These are phyloP conservation scores for Starmerella kuoi DNA, from an alignment of 805 yeast genomes.

Conservation along the genomic window DNA sequence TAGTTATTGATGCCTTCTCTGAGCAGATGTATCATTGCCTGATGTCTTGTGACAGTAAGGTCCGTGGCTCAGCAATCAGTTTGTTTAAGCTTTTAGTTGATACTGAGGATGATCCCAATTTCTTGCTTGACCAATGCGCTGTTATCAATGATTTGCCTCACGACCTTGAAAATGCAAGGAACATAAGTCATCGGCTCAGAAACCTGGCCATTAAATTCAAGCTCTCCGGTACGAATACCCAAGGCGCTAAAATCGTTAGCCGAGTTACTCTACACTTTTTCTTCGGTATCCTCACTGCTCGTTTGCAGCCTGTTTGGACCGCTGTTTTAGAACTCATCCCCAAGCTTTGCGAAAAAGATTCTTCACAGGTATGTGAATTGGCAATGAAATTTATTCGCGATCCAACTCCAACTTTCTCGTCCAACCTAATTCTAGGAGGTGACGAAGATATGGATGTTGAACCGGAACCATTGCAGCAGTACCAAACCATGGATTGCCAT, in stretches of 20 bases:
- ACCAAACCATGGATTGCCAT: not conserved
- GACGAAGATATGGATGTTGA: not conserved
- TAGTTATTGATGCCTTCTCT: not conserved
- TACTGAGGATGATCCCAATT: conserved; percentile 1
- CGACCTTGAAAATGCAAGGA: conserved; percentile 59
- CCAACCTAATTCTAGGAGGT: not conserved
- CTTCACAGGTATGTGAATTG: conserved; percentile 43
- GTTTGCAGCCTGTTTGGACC: conserved; percentile 78
- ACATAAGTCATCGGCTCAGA: conserved; percentile 57
- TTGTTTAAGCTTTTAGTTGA: conserved; percentile 4
- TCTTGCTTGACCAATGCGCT: conserved; percentile 37
- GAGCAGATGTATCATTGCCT: not conserved
- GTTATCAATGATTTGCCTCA: conserved; percentile 63
- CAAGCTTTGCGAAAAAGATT: conserved; percentile 31
- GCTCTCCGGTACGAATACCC: conserved; percentile 22
- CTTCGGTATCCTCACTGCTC: conserved; percentile 60
- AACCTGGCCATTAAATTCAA: conserved; percentile 37
- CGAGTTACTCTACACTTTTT: conserved; percentile 37
- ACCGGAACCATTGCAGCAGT: not conserved
- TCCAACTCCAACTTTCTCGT: not conserved
- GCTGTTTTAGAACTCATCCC: conserved; percentile 55
- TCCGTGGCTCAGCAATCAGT: conserved; percentile 17
- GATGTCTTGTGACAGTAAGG: not conserved
- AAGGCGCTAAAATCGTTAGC: conserved; percentile 22
- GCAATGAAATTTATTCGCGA: conserved; percentile 28